Evolutionary conservation across 306 rosid species (phyloP).

Genomic region (Quercus berberidifolia): DNA sequence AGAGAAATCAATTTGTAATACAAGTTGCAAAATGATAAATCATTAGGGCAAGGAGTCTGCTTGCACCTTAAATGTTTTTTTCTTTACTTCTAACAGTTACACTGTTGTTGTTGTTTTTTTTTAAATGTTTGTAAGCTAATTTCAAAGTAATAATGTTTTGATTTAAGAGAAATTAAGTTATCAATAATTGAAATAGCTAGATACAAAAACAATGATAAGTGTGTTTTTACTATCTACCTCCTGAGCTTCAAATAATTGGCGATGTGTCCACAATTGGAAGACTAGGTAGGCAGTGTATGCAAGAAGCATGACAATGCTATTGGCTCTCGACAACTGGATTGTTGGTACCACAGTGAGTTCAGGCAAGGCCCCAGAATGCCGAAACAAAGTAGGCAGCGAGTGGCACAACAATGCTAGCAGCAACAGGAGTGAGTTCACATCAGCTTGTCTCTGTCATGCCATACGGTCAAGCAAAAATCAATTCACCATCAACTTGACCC

Average conservation of each 20-base stretch:
- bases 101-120: too few relatives aligned
- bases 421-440: conserved; percentile 71
- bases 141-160: too few relatives aligned
- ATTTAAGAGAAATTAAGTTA: too few relatives aligned
- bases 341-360: conserved; percentile 25
- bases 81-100: too few relatives aligned
- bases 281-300: conserved; percentile 67
- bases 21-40: neutral
- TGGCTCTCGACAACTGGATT: conserved; percentile 63
- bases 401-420: conserved; percentile 72
- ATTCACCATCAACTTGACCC: neutral
- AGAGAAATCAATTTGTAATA: neutral
- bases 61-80: too few relatives aligned
- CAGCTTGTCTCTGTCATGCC: conserved; percentile 73
- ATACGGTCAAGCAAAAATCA: neutral
- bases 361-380: conserved; percentile 35
- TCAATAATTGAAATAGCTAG: too few relatives aligned
- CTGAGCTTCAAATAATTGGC: conserved; percentile 63
- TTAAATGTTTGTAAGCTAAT: too few relatives aligned
- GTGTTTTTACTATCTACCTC: conserved; percentile 29
- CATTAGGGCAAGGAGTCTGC: too few relatives aligned
- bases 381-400: conserved; percentile 68
- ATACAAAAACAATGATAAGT: neutral
- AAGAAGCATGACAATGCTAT: conserved; percentile 74
- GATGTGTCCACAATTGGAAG: conserved; percentile 86